A percentile compares a stretch with the other conserved stretches of the same genome.
Conservation (phyloP, 306 rosid species). For the Senna siamea region DNA sequence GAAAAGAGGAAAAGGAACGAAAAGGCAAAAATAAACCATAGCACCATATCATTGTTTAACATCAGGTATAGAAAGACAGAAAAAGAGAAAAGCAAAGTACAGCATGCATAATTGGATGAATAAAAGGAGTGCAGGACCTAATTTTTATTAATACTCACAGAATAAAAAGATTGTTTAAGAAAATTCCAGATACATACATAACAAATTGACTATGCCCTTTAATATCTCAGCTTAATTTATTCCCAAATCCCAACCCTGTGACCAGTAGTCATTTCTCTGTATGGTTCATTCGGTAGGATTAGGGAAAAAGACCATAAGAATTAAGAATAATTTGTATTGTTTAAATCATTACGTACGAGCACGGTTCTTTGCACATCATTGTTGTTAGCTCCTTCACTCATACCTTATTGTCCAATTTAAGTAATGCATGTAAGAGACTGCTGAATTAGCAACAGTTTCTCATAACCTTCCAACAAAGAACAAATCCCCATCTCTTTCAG, state of each 20-base stretch:
- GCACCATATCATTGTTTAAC: conserved; percentile 7
- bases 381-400: background rate
- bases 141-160: conserved; percentile 18
- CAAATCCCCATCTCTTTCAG: conserved; percentile 2
- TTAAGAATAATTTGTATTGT: conserved; percentile 11
- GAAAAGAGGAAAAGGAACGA: background rate
- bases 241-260: background rate
- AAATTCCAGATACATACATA: background rate
- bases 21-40: background rate
- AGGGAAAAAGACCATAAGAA: background rate
- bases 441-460: conserved; percentile 5
- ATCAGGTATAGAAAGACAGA: background rate
- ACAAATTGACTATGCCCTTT: background rate
- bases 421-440: background rate
- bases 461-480: conserved; percentile 11
- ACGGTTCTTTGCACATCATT: conserved; percentile 15
- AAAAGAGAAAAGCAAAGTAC: background rate
- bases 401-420: conserved; percentile 19
- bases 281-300: background rate
- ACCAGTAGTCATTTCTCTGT: background rate
- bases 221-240: background rate
- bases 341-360: conserved; percentile 3
- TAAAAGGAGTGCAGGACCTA: conserved; percentile 3
- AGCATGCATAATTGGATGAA: background rate
- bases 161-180: background rate